Evolutionary conservation across 2,329 filamentous ascomycete species (phyloP).

Genomic region (Tricladium varicosporioides): DNA sequence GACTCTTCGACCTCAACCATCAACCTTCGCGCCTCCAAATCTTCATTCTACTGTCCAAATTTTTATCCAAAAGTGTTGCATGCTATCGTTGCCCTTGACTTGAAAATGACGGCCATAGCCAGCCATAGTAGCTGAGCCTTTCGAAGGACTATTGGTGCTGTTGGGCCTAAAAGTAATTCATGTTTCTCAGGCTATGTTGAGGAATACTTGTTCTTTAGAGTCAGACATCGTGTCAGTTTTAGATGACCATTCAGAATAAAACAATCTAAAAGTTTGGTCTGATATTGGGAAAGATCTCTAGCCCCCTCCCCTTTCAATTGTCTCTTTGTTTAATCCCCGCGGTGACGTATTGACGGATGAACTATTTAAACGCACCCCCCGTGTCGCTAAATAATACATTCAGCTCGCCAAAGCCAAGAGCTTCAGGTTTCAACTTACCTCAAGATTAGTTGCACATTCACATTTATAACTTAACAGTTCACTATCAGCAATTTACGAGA

Average conservation of each 20-base stretch:
- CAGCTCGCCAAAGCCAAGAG: constrained; percentile 1
- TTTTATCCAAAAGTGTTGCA: constrained; percentile 22
- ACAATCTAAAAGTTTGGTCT: background rate
- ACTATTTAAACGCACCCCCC: constrained; percentile 3
- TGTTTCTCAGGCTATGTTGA: constrained; percentile 25
- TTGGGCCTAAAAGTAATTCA: constrained; percentile 29
- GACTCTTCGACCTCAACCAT: constrained; percentile 28
- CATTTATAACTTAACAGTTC: background rate
- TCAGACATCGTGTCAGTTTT: constrained; percentile 27
- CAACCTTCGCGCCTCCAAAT: constrained; percentile 32
- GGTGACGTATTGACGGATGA: constrained; percentile 12
- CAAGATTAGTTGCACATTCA: background rate
- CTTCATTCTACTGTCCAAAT: constrained; percentile 31
- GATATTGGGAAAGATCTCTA: background rate
- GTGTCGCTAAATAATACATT: background rate
- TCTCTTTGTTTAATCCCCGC: background rate
- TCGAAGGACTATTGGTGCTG: constrained; percentile 19
- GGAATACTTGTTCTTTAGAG: constrained; percentile 29
- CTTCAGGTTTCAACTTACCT: background rate
- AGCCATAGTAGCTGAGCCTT: constrained; percentile 30
- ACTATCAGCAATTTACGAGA: too few species aligned
- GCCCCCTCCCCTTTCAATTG: background rate
- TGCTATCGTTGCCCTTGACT: constrained; percentile 31
- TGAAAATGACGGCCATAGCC: constrained; percentile 32
- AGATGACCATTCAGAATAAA: background rate